These are phyloP conservation scores for Gracilaria caudata DNA, from an alignment of 23 red algal genomes.

Conservation along the genomic window DNA sequence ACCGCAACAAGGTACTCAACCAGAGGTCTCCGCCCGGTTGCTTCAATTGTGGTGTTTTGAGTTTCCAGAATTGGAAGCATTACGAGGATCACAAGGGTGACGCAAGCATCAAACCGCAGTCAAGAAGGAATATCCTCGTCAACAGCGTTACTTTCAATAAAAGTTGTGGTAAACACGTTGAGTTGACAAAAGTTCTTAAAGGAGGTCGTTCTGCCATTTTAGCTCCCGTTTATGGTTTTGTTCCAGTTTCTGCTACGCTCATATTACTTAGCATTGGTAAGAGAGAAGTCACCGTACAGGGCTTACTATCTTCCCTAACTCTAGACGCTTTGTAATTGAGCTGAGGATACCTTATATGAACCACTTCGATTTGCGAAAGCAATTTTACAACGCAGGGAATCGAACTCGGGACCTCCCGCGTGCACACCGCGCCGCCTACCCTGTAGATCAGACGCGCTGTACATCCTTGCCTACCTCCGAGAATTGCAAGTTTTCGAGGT, in stretches of 20 bases:
- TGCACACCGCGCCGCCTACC: neutral
- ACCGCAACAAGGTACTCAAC: neutral
- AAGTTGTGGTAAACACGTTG: neutral
- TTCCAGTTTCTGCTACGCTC: constrained; percentile 4
- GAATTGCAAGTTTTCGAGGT: neutral
- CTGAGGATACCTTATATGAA: neutral
- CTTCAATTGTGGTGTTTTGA: neutral
- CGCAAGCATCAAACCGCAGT: neutral
- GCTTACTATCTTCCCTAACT: neutral
- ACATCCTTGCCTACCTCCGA: neutral
- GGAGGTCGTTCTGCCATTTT: neutral
- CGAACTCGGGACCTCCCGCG: neutral
- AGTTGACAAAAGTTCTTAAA: neutral
- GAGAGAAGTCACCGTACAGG: constrained; percentile 4
- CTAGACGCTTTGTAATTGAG: neutral
- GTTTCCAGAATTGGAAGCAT: constrained; percentile 19
- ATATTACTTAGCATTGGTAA: neutral
- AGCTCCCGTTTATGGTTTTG: constrained; percentile 2
- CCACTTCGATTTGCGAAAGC: neutral
- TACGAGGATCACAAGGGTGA: neutral
- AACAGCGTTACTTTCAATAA: neutral
- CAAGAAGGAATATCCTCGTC: neutral
- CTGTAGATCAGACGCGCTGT: neutral
- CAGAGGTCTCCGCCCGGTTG: neutral
- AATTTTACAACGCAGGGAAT: constrained; percentile 9